Evolutionary conservation across 257 asterid genomes (phyloP), one percentile per base, ranked within the genome.

Genomic region (Craterostigma plantagineum): DNA sequence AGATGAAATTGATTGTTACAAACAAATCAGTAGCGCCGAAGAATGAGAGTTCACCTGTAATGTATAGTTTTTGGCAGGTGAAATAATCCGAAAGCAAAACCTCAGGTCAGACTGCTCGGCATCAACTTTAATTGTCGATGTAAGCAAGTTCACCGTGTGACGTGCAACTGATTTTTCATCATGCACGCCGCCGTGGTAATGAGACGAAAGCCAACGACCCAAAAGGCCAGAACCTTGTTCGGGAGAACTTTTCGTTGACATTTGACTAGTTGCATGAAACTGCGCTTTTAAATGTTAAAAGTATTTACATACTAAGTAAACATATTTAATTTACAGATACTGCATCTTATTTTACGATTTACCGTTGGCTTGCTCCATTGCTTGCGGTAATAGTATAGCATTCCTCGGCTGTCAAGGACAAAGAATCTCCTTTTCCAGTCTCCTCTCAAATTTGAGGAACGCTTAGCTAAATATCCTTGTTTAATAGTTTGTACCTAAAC

Each of bases 341-440:
- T n/a, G n/a, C n/a, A n/a, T n/a, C n/a, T n/a, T n/a, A 46, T 39
- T 47, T 53, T 55, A 45, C 52, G 66, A 68, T 77, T 66, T 72
- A 81, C 86, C 18, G 73, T 48, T 54, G 79, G 63, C 63, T 76
- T 64, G 67, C 67, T 71, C 79, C 76, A 81, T 56, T 73, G 91
- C 62, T 77, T 77, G 51, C 91, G 82, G 57, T 79, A 80, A 67
- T 87, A 87, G 58, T 82, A 87, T 50, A 87, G 65, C 51, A 68
- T 79, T 52, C 98, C 93, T 60, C 63, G 79, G 67, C 81, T 82
- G 76, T 82, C 95, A 18, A 87, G 91, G 44, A 87, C 70, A 63
- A 87, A 87, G 67, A 82, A 87, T 68, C 95, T 70, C 62, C 98
- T 83, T 66, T 79, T 87, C 98, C 98, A 87, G 60, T 82, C 92